phyloP scores from a whole-genome alignment of 148 eudicot genomes.

The Arbutus unedo region DNA sequence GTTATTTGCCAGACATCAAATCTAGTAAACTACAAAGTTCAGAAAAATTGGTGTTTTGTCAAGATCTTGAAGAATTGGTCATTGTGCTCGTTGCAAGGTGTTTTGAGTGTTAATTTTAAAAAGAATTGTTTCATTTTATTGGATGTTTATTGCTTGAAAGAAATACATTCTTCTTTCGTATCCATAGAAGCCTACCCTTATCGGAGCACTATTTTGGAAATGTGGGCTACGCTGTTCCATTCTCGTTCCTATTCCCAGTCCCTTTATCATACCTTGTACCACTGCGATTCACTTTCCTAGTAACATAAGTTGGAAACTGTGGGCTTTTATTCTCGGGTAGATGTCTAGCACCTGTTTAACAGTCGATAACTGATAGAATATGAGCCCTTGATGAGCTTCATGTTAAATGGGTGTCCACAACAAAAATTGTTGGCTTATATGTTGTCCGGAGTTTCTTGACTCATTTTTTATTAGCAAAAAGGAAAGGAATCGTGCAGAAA shows the following conservation, averaged over 20 bases:
- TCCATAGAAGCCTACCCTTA: not conserved
- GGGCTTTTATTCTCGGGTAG: not conserved
- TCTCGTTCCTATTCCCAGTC: not conserved
- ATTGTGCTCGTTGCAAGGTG: not conserved
- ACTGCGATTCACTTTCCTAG: not conserved
- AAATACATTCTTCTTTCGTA: not conserved
- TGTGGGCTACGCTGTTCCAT: not conserved
- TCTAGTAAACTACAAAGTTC: not conserved
- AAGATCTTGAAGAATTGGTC: not conserved
- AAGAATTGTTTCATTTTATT: not conserved
- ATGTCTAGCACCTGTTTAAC: not conserved
- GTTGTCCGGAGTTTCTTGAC: not conserved
- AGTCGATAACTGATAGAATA: not conserved
- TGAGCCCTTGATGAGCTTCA: slow-evolving; percentile 2
- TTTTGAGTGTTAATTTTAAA: not conserved
- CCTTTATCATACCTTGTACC: not conserved
- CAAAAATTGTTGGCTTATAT: not conserved
- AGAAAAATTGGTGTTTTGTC: not conserved
- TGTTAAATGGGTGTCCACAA: not conserved
- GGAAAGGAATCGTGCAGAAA: not conserved
- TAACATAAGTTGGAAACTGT: not conserved
- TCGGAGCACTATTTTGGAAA: not conserved
- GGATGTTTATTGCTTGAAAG: not conserved
- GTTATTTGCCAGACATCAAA: not conserved
- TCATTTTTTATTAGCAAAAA: not conserved